Conservation (phyloP, 768 basidiomycete genomes). For the Suillus subalutaceus region DNA sequence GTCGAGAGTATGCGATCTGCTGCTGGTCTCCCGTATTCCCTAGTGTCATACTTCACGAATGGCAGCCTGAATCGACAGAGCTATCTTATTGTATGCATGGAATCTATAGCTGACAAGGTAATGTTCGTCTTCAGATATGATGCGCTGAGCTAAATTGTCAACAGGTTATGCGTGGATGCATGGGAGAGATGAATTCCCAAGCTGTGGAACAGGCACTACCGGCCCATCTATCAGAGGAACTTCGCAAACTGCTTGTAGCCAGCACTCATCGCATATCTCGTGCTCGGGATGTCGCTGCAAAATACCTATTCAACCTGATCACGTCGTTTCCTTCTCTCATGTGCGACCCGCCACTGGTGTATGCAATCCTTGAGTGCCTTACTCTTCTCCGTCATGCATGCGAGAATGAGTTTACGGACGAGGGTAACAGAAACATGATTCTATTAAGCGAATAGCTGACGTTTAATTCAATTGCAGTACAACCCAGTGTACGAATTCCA, state of each 20-base stretch:
- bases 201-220: slow-evolving; percentile 84
- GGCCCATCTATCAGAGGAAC: slow-evolving; percentile 64
- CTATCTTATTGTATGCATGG: slow-evolving; percentile 76
- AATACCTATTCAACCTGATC: slow-evolving; percentile 83
- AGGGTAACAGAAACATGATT: slow-evolving; percentile 55
- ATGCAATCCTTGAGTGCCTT: slow-evolving; percentile 87
- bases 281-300: slow-evolving; percentile 79
- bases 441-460: slow-evolving; percentile 2
- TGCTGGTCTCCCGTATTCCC: slow-evolving; percentile 75
- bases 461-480: slow-evolving; percentile 56
- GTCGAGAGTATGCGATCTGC: slow-evolving; percentile 87
- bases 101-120: slow-evolving; percentile 85
- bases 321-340: slow-evolving; percentile 93
- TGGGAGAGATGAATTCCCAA: slow-evolving; percentile 69
- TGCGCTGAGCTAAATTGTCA: slow-evolving; percentile 5
- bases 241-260: slow-evolving; percentile 71
- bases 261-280: slow-evolving; percentile 84
- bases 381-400: slow-evolving; percentile 86
- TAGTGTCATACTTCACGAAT: slow-evolving; percentile 88
- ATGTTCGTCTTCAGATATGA: slow-evolving; percentile 10
- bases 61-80: slow-evolving; percentile 76
- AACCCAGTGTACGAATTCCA: slow-evolving; percentile 84
- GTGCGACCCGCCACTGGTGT: slow-evolving; percentile 88
- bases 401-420: slow-evolving; percentile 89
- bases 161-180: slow-evolving; percentile 80